These are phyloP conservation scores for Triangularia verruculosa DNA, from an alignment of 2,329 filamentous ascomycete genomes.

Conservation along the genomic window DNA sequence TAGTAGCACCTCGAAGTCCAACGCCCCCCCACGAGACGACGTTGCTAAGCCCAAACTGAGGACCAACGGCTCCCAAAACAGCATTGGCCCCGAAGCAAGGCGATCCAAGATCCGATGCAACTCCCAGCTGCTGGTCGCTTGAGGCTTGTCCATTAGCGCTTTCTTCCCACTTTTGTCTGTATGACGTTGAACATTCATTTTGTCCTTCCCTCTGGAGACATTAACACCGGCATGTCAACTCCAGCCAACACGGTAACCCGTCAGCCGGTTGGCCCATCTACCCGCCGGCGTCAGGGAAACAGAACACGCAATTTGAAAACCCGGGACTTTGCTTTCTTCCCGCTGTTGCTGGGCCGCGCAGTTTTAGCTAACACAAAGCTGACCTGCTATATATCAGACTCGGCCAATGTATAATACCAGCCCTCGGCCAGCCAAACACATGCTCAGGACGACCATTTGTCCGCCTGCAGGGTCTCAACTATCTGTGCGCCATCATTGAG, in stretches of 20 bases:
- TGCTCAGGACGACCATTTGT: neutral
- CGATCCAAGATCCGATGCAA: constrained; percentile 4
- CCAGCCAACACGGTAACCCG: neutral
- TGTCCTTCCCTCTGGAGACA: neutral
- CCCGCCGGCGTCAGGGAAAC: neutral
- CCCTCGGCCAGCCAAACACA: constrained; percentile 8
- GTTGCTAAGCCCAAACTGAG: constrained; percentile 10
- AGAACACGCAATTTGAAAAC: no score
- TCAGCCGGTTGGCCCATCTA: neutral
- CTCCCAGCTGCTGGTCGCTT: neutral
- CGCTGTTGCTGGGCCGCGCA: neutral
- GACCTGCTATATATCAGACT: constrained; percentile 18
- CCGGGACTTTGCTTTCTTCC: neutral
- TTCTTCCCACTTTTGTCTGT: neutral
- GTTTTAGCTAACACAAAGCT: neutral
- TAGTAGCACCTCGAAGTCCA: neutral
- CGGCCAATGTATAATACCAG: constrained; percentile 23
- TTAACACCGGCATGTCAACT: neutral
- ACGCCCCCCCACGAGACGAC: constrained; percentile 11
- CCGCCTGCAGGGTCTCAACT: constrained; percentile 2
- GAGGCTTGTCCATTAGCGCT: neutral
- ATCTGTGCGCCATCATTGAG: constrained; percentile 1
- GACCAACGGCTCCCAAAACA: constrained; percentile 14
- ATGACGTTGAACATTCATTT: constrained; percentile 7
- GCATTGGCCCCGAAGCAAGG: constrained; percentile 6